These are phyloP conservation scores for Neurospora sp. DNA, from an alignment of 495 filamentous ascomycete species.

Conservation along the genomic window DNA sequence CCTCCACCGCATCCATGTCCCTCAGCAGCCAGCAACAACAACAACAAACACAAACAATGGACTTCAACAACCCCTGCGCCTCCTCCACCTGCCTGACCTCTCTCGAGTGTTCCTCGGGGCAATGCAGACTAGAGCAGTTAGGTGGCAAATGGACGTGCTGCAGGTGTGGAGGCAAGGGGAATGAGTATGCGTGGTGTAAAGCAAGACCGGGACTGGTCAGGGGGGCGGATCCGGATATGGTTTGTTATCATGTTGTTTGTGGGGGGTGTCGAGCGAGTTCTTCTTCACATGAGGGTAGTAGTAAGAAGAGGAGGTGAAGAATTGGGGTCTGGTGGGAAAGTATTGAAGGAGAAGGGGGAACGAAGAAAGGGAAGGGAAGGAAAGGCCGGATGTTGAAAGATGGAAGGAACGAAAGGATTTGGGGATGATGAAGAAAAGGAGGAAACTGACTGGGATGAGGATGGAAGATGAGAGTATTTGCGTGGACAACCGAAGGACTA, in stretches of 20 bases:
- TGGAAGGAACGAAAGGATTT: too few relatives aligned
- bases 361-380: too few relatives aligned
- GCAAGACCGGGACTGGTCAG: slow-evolving; percentile 14
- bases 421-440: too few relatives aligned
- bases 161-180: slow-evolving; percentile 29
- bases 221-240: slow-evolving; percentile 32
- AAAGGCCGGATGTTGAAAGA: too few relatives aligned
- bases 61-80: slow-evolving; percentile 32
- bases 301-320: not conserved
- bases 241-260: slow-evolving; percentile 30
- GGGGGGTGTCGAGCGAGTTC: slow-evolving; percentile 10
- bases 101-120: slow-evolving; percentile 31
- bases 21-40: not conserved
- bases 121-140: slow-evolving; percentile 33
- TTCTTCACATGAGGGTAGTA: too few relatives aligned
- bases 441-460: too few relatives aligned
- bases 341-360: not conserved
- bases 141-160: slow-evolving; percentile 35
- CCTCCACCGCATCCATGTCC: not conserved
- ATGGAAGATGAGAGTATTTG: too few relatives aligned
- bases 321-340: not conserved
- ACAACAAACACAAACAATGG: slow-evolving; percentile 7
- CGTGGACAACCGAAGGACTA: too few relatives aligned
- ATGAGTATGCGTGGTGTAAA: slow-evolving; percentile 16
- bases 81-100: slow-evolving; percentile 30